Evolutionary conservation across 2,329 filamentous ascomycete species (phyloP).

Genomic region (Paramyrothecium roridum): DNA sequence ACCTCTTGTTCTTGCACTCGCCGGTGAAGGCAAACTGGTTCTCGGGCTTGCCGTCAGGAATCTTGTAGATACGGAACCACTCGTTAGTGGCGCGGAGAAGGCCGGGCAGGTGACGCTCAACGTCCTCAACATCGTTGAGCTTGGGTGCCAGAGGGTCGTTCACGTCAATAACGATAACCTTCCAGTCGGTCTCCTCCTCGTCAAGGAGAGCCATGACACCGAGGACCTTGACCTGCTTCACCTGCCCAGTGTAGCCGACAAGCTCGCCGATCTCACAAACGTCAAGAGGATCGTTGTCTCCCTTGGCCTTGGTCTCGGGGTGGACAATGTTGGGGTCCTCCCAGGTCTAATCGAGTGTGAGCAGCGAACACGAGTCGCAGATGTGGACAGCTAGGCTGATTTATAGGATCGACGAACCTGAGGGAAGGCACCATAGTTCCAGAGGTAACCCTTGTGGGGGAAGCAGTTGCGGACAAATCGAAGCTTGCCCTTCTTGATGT

Average conservation of each 20-base stretch:
- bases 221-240: constrained; percentile 99
- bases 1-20: constrained; percentile 99
- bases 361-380: constrained; percentile 5
- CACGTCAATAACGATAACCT: constrained; percentile 98
- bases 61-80: constrained; percentile 99
- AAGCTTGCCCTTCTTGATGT: constrained; percentile 99
- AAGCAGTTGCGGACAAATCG: constrained; percentile 99
- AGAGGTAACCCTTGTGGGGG: constrained; percentile 99
- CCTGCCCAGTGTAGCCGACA: constrained; percentile 90
- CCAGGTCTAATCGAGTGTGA: constrained; percentile 69
- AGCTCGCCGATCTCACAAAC: constrained; percentile 99
- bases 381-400: background rate
- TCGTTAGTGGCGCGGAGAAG: constrained; percentile 97
- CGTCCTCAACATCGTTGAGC: constrained; percentile 98
- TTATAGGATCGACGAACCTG: constrained; percentile 57
- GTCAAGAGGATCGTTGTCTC: constrained; percentile 98
- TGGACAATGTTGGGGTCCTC: constrained; percentile 95
- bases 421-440: constrained; percentile 99
- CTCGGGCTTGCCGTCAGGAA: constrained; percentile 99
- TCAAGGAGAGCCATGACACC: constrained; percentile 99
- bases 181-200: constrained; percentile 99
- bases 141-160: constrained; percentile 95
- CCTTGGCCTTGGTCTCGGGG: constrained; percentile 99
- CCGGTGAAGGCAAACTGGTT: constrained; percentile 99
- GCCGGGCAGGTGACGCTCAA: constrained; percentile 95